Conservation (phyloP, 192 early-diverging fungal genomes). For the Gonapodya sp. region DNA sequence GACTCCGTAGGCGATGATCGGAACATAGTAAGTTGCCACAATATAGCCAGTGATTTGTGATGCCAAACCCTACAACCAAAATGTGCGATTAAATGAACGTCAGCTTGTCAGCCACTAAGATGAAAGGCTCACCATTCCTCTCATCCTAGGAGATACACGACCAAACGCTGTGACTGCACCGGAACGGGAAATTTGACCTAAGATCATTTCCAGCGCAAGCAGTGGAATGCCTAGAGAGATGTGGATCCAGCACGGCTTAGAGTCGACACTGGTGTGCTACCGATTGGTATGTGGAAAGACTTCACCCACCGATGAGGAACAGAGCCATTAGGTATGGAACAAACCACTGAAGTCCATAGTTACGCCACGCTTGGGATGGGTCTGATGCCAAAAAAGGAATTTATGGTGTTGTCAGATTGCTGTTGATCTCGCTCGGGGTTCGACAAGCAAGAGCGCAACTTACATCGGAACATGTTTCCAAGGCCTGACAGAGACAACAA, state of each 20-base stretch:
- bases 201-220: background rate
- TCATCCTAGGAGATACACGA: background rate
- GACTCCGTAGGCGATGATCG: background rate
- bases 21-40: background rate
- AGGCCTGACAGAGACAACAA: background rate
- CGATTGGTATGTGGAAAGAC: background rate
- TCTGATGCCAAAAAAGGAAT: background rate
- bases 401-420: too few species aligned
- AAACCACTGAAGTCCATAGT: background rate
- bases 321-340: background rate
- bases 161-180: background rate
- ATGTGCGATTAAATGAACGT: too few species aligned
- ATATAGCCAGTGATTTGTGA: background rate
- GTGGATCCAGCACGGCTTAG: too few species aligned
- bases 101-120: too few species aligned
- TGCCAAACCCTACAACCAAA: conserved; percentile 3
- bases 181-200: background rate
- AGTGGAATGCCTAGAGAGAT: background rate
- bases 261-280: background rate
- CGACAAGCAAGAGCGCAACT: background rate
- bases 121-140: background rate
- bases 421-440: background rate
- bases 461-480: background rate
- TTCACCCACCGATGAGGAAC: background rate
- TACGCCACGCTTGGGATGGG: background rate